These are phyloP conservation scores for Lachnellula occidentalis DNA, from an alignment of 2,329 filamentous ascomycete species.

Conservation along the genomic window DNA sequence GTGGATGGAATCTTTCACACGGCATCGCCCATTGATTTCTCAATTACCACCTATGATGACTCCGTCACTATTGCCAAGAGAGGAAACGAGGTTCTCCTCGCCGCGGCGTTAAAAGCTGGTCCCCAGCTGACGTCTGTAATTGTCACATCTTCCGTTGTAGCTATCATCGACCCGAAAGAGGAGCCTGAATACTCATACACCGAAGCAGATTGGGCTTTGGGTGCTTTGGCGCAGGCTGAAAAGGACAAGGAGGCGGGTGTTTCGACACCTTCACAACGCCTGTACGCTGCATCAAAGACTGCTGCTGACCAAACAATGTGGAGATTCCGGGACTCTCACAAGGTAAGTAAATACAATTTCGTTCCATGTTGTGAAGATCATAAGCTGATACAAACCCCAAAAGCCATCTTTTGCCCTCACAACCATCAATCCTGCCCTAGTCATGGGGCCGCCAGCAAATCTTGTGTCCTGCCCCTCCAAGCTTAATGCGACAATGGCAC, in stretches of 20 bases:
- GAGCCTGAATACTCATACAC: conserved; percentile 22
- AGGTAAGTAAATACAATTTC: conserved; percentile 11
- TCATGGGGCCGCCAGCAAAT: conserved; percentile 37
- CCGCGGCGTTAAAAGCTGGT: conserved; percentile 29
- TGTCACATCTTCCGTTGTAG: conserved; percentile 33
- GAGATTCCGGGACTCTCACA: conserved; percentile 34
- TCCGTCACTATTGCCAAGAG: conserved; percentile 23
- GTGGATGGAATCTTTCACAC: conserved; percentile 30
- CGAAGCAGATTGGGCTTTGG: conserved; percentile 29
- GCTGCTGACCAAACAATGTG: conserved; percentile 35
- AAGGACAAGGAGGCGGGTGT: conserved; percentile 28
- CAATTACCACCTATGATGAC: conserved; percentile 28
- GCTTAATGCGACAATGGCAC: conserved; percentile 31
- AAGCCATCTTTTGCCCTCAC: conserved; percentile 36
- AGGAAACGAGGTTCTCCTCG: conserved; percentile 27
- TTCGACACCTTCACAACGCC: conserved; percentile 8
- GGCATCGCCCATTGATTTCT: conserved; percentile 29
- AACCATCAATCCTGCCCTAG: conserved; percentile 37
- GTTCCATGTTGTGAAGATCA: not conserved
- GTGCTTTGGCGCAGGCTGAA: conserved; percentile 26
- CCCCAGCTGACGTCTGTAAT: conserved; percentile 37
- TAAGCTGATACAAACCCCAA: conserved; percentile 1
- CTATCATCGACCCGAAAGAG: conserved; percentile 22
- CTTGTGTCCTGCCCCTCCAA: conserved; percentile 27
- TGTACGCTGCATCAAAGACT: conserved; percentile 38